Conservation (phyloP, 73 alveolate genomes). For the Uronychia setigera region DNA sequence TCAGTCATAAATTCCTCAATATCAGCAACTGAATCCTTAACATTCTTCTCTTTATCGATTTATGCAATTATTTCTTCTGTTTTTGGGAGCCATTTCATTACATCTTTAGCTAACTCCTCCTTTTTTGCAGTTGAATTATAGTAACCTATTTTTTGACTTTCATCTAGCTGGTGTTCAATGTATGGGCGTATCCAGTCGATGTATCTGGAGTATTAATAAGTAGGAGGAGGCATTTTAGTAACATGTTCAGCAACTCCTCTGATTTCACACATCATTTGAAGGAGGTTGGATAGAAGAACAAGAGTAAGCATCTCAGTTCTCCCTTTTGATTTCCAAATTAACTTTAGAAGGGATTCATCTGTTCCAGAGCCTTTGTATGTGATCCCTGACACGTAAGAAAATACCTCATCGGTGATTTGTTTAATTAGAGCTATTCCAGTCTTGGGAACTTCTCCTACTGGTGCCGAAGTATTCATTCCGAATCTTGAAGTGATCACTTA, state of each 20-base stretch:
- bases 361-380: background rate
- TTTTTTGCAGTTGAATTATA: constrained; percentile 28
- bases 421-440: constrained; percentile 35
- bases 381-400: constrained; percentile 34
- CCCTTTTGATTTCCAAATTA: constrained; percentile 54
- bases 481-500: constrained; percentile 5
- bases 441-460: constrained; percentile 10
- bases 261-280: constrained; percentile 41
- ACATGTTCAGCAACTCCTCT: constrained; percentile 44
- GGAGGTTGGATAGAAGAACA: constrained; percentile 36
- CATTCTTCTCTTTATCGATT: background rate
- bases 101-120: constrained; percentile 16
- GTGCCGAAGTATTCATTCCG: constrained; percentile 10
- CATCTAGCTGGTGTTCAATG: constrained; percentile 21
- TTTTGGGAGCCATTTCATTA: constrained; percentile 1
- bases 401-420: constrained; percentile 41
- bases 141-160: constrained; percentile 22
- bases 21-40: background rate
- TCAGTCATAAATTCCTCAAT: background rate
- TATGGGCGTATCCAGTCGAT: constrained; percentile 71
- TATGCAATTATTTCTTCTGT: constrained; percentile 9
- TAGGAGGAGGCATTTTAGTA: constrained; percentile 57
- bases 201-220: constrained; percentile 57
- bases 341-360: constrained; percentile 38
- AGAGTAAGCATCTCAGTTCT: constrained; percentile 36